Conservation (phyloP, 208 protist species). For the Acanthamoeba healyi region DNA sequence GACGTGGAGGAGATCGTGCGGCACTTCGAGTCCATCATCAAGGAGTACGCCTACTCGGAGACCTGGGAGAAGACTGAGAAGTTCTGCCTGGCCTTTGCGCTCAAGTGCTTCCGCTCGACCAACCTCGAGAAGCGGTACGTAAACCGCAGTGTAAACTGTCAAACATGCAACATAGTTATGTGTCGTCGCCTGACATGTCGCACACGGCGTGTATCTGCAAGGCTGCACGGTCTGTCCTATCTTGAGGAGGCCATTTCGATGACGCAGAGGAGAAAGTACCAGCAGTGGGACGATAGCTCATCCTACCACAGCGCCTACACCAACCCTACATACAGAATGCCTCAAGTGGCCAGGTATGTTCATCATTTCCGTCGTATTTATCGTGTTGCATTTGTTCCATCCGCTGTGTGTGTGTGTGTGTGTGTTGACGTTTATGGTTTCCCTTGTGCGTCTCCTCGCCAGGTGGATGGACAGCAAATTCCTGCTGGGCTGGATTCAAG, state of each 20-base stretch:
- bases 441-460: background rate
- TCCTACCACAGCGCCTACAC: background rate
- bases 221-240: slow-evolving; percentile 28
- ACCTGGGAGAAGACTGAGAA: slow-evolving; percentile 41
- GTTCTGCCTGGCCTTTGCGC: slow-evolving; percentile 52
- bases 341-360: background rate
- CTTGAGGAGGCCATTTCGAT: slow-evolving; percentile 36
- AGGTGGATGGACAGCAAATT: slow-evolving; percentile 1
- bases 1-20: slow-evolving; percentile 66
- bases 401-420: too few relatives aligned
- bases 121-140: slow-evolving; percentile 13
- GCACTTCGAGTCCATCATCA: slow-evolving; percentile 24
- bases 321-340: background rate
- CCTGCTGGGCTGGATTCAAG: slow-evolving; percentile 25
- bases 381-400: background rate
- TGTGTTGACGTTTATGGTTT: too few relatives aligned
- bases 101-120: slow-evolving; percentile 75
- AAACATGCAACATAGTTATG: background rate
- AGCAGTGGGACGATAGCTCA: background rate
- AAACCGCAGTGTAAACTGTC: background rate
- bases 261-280: slow-evolving; percentile 8
- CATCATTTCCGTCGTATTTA: too few relatives aligned
- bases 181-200: background rate
- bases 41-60: background rate
- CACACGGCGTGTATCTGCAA: background rate